These are phyloP conservation scores for Saccharomycopsis sp. DNA, from an alignment of 805 yeast genomes.

Conservation along the genomic window DNA sequence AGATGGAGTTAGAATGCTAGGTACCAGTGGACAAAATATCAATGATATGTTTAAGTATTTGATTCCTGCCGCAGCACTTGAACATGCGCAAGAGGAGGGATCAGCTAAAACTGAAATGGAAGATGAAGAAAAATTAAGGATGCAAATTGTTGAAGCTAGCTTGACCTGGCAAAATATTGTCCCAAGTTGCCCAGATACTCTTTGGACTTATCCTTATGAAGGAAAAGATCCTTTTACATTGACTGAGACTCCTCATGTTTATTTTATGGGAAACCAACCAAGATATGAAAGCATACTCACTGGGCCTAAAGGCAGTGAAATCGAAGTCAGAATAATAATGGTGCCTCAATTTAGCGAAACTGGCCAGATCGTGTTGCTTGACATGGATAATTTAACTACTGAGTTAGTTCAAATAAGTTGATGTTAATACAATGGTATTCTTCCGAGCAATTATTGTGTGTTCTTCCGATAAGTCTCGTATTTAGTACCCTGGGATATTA, in stretches of 20 bases:
- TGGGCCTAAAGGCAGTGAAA: background rate
- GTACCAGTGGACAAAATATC: slow-evolving; percentile 80
- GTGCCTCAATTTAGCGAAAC: slow-evolving; percentile 67
- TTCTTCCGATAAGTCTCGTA: too few species aligned
- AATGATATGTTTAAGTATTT: slow-evolving; percentile 69
- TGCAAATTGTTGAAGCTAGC: slow-evolving; percentile 57
- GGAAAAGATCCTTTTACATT: slow-evolving; percentile 75
- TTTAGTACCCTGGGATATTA: too few species aligned
- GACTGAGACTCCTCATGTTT: slow-evolving; percentile 78
- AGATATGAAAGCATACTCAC: slow-evolving; percentile 43
- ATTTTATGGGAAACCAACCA: slow-evolving; percentile 80
- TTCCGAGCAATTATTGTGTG: too few species aligned
- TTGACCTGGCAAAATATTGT: slow-evolving; percentile 79
- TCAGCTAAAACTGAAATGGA: slow-evolving; percentile 8
- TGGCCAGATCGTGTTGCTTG: slow-evolving; percentile 58
- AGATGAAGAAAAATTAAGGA: slow-evolving; percentile 28
- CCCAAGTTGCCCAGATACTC: slow-evolving; percentile 95
- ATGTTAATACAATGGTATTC: too few species aligned
- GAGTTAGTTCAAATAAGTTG: slow-evolving; percentile 35
- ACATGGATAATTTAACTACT: slow-evolving; percentile 49
- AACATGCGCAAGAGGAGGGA: slow-evolving; percentile 16
- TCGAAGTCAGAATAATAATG: slow-evolving; percentile 45
- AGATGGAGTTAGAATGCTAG: slow-evolving; percentile 52
- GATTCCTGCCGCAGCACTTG: slow-evolving; percentile 34
- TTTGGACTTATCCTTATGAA: slow-evolving; percentile 80